These are phyloP conservation scores for Microthlaspi erraticum DNA, from an alignment of 345 rosid species.

Conservation along the genomic window DNA sequence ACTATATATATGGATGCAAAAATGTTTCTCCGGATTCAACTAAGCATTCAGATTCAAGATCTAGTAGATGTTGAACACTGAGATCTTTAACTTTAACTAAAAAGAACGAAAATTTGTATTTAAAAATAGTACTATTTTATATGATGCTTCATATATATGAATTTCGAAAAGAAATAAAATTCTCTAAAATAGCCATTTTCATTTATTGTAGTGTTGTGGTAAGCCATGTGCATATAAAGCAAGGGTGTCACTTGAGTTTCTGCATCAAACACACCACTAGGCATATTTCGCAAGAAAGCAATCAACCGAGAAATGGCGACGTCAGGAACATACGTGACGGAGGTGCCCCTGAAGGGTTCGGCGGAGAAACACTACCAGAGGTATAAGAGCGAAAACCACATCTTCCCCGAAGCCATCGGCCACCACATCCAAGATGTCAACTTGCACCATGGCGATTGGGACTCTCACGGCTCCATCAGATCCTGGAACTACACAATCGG, in stretches of 20 bases:
- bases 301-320: constrained; percentile 21
- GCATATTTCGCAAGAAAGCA: not conserved
- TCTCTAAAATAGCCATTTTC: not conserved
- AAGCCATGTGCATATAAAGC: no score
- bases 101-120: not conserved
- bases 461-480: constrained; percentile 34
- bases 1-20: no score
- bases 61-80: no score
- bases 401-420: no score
- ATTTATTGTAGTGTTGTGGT: not conserved
- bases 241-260: not conserved
- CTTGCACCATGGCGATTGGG: constrained; percentile 33
- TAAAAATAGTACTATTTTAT: not conserved
- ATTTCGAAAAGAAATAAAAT: no score
- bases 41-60: no score
- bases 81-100: not conserved
- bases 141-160: not conserved
- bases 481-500: constrained; percentile 21
- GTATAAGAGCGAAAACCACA: no score
- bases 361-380: no score
- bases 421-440: no score
- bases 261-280: constrained; percentile 11
- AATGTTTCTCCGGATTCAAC: no score
- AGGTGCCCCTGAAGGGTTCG: constrained; percentile 30
- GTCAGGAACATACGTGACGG: constrained; percentile 36